Evolutionary conservation across 208 protist species (phyloP).

Genomic region (Leishmania tarentolae): DNA sequence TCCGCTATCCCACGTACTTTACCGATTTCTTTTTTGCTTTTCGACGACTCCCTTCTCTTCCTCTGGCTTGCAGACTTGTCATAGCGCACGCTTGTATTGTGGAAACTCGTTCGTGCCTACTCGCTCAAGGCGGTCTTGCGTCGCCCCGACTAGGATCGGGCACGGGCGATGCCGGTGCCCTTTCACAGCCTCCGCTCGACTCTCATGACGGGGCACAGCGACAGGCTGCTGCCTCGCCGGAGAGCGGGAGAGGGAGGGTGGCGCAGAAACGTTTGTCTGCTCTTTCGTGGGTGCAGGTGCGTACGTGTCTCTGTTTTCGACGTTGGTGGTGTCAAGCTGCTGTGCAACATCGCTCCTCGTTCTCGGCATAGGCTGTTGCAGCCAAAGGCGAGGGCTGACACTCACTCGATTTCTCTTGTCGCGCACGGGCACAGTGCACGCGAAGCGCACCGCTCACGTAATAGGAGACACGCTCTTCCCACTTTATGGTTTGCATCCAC

Average conservation of each 20-base stretch:
- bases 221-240: background rate
- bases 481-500: background rate
- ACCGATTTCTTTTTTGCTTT: background rate
- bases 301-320: background rate
- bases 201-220: background rate
- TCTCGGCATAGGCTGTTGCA: background rate
- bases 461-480: background rate
- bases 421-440: background rate
- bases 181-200: background rate
- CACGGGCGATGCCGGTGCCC: background rate
- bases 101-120: no score
- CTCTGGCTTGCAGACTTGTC: background rate
- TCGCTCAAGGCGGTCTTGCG: background rate
- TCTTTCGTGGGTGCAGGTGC: background rate
- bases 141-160: background rate
- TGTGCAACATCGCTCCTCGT: background rate
- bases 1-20: constrained; percentile 7
- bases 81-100: background rate
- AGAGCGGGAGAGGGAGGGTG: background rate
- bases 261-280: background rate
- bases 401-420: background rate
- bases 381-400: background rate
- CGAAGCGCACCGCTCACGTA: background rate
- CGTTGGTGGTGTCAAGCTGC: background rate
- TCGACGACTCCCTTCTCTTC: background rate